phyloP scores from a whole-genome alignment of 768 basidiomycete species.

The Exidia glandulosa region DNA sequence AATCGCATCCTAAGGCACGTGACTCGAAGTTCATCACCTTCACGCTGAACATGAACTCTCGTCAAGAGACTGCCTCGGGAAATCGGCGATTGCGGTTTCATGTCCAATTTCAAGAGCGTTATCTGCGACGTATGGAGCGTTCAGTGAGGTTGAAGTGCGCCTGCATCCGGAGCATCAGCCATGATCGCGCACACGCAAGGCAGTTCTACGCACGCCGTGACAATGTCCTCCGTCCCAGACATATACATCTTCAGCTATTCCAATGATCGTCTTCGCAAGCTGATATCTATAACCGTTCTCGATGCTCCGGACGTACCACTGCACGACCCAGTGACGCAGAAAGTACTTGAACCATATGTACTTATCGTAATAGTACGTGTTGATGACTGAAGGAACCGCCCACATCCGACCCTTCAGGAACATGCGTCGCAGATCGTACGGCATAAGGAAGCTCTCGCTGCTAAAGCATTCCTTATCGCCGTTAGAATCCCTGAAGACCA shows the following conservation, averaged over 20 bases:
- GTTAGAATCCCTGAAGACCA: conserved; percentile 22
- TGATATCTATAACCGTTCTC: conserved; percentile 30
- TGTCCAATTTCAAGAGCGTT: too few species aligned
- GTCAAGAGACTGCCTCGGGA: too few species aligned
- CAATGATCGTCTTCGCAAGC: conserved; percentile 24
- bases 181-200: too few species aligned
- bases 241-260: conserved; percentile 20
- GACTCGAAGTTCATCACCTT: too few species aligned
- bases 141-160: too few species aligned
- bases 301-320: conserved; percentile 30
- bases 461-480: conserved; percentile 22
- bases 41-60: too few species aligned
- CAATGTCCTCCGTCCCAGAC: conserved; percentile 27
- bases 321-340: conserved; percentile 26
- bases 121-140: too few species aligned
- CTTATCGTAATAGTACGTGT: conserved; percentile 22
- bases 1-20: too few species aligned
- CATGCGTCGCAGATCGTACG: conserved; percentile 31
- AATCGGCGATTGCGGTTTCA: too few species aligned
- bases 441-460: conserved; percentile 30
- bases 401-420: conserved; percentile 26
- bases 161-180: too few species aligned
- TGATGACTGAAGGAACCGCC: conserved; percentile 29
- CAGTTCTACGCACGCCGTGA: conserved; percentile 16
- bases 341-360: conserved; percentile 12